Conservation (phyloP, 1,139 yeast species). For the Yamadazyma trypodendri region DNA sequence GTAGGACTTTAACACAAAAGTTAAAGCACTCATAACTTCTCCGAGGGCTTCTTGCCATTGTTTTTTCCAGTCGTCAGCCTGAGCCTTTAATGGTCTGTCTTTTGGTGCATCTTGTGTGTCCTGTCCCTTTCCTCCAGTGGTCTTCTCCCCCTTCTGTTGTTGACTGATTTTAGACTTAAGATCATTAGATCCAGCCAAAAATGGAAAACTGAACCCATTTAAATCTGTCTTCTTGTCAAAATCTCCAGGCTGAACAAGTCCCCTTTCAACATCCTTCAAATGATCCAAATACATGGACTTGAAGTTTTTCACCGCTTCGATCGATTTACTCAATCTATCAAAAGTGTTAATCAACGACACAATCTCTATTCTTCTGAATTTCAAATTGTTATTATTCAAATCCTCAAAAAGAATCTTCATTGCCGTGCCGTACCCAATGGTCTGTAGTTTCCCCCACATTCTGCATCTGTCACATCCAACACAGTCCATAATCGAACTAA, state of each 20-base stretch:
- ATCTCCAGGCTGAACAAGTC: conserved; percentile 43
- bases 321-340: conserved; percentile 84
- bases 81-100: background rate
- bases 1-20: conserved; percentile 68
- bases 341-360: conserved; percentile 90
- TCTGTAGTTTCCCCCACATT: conserved; percentile 96
- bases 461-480: conserved; percentile 98
- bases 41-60: conserved; percentile 43
- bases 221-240: conserved; percentile 31
- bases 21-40: conserved; percentile 62
- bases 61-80: conserved; percentile 6
- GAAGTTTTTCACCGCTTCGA: conserved; percentile 72
- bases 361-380: conserved; percentile 77
- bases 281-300: conserved; percentile 52
- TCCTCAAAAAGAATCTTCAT: conserved; percentile 85
- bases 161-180: conserved; percentile 13
- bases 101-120: conserved; percentile 6
- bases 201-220: conserved; percentile 44
- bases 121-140: conserved; percentile 6
- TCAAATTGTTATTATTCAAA: conserved; percentile 37
- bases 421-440: conserved; percentile 96
- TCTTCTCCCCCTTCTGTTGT: conserved; percentile 5
- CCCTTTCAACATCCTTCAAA: conserved; percentile 40
- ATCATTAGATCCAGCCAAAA: conserved; percentile 20
- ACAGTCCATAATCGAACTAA: conserved; percentile 93